Percentiles rank a stretch among this genome's conserved stretches.
These are phyloP conservation scores for Pseudonectria foliicola DNA, from an alignment of 2,329 filamentous ascomycete species.

Conservation along the genomic window DNA sequence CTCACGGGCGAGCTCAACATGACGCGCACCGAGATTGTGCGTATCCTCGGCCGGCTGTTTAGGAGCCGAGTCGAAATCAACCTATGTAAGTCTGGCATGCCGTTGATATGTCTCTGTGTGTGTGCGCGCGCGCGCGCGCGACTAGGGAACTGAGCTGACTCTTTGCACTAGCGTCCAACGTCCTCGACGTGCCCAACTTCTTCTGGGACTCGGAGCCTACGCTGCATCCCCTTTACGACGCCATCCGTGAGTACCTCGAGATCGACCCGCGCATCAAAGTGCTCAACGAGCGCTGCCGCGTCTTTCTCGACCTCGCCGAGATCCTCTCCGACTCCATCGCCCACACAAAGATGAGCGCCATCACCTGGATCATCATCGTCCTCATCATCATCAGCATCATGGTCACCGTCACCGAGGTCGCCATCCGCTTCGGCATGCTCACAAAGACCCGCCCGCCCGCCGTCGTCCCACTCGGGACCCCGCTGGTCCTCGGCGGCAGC, in stretches of 20 bases:
- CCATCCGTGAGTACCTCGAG: constrained; percentile 93
- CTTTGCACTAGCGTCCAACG: constrained; percentile 66
- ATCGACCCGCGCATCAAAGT: constrained; percentile 95
- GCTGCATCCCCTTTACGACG: constrained; percentile 86
- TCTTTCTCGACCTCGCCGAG: constrained; percentile 93
- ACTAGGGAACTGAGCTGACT: constrained; percentile 12
- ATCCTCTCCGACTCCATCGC: constrained; percentile 89
- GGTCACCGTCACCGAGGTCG: constrained; percentile 85
- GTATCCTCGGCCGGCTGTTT: constrained; percentile 83
- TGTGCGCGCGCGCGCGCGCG: too few relatives aligned
- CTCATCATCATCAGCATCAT: constrained; percentile 86
- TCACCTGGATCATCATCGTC: constrained; percentile 97
- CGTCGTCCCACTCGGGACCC: constrained; percentile 7
- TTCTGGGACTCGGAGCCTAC: constrained; percentile 98
- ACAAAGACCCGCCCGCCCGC: constrained; percentile 16
- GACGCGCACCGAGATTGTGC: constrained; percentile 85
- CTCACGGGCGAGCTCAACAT: constrained; percentile 86
- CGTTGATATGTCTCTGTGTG: too few relatives aligned
- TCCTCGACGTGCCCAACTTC: constrained; percentile 92
- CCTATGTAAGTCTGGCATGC: constrained; percentile 86
- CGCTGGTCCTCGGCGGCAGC: not conserved
- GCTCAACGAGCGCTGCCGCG: constrained; percentile 91
- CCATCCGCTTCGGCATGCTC: constrained; percentile 75
- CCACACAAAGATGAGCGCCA: constrained; percentile 89
- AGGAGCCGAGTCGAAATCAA: constrained; percentile 96